phyloP scores from a whole-genome alignment of 768 basidiomycete genomes.

The Mycena floridula region DNA sequence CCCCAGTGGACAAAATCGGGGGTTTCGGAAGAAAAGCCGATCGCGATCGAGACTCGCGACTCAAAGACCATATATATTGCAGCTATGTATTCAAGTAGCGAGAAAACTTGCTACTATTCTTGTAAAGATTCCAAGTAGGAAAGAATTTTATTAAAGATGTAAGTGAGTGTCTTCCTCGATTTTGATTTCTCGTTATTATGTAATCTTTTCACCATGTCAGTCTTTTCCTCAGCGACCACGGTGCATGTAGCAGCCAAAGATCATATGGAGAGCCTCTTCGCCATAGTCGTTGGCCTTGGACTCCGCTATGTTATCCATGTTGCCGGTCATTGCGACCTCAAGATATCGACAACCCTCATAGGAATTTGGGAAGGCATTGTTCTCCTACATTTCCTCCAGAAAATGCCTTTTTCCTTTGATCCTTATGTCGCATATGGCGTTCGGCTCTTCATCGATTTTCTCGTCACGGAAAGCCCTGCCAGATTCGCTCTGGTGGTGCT shows the following conservation, averaged over 20 bases:
- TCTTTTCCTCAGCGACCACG: background rate
- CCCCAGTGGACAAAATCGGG: too few relatives aligned
- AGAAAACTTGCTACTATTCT: too few relatives aligned
- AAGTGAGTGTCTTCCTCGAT: too few relatives aligned
- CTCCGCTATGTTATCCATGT: constrained; percentile 57
- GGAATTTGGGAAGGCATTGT: constrained; percentile 80
- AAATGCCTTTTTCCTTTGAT: constrained; percentile 58
- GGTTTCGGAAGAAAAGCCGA: too few relatives aligned
- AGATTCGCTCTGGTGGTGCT: constrained; percentile 41
- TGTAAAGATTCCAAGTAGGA: too few relatives aligned
- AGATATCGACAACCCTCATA: constrained; percentile 56
- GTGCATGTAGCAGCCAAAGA: too few relatives aligned
- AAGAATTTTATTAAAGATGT: too few relatives aligned
- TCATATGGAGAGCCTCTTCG: constrained; percentile 63
- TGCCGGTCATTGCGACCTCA: constrained; percentile 42
- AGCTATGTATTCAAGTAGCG: too few relatives aligned
- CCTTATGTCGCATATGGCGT: constrained; percentile 65
- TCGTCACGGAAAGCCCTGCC: constrained; percentile 51
- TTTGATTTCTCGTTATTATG: too few relatives aligned
- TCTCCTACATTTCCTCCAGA: constrained; percentile 64
- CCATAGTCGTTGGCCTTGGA: constrained; percentile 62
- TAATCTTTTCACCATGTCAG: background rate
- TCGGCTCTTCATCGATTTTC: constrained; percentile 66
- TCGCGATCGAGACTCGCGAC: too few relatives aligned
- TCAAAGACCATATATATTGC: too few relatives aligned